Base-by-base conservation (phyloP, 768 basidiomycete genomes). In the Arthromyces matolae region DNA sequence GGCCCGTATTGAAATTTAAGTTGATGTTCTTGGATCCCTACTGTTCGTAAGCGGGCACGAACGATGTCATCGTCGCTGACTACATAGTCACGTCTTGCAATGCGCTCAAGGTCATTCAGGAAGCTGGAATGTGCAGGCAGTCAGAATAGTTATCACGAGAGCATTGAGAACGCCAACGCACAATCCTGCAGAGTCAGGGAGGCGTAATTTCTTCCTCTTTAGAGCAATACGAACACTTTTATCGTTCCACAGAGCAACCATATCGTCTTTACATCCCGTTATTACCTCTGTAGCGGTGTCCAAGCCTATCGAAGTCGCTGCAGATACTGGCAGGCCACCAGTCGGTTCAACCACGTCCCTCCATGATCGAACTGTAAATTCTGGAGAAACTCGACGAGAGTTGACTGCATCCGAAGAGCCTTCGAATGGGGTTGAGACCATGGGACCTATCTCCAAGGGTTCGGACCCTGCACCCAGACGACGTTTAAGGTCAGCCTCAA, bases 41-140 rank as follows among this genome's bases (percentile, higher is more conserved):
- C 68, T 3, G 87, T 88, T 29, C 82, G 78, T 23, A 89, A 64
- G 10, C 86, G 75, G 0, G 87, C 83, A 10, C 84, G 76, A 6
- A 89, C 74, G 53, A 89, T 79, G 60, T 89, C 87, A 41, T 84
- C 79, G 59, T 89, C 86, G 2, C 77, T 78, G 16, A 85, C 86
- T 42, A 71, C 66, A 55, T 86, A 90, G 49, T 77, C 70, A 4
- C 72, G 72, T 19, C 66, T 65, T 1, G 85, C 80, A 7, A 90
- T 80, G 12, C 86, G 81, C 33, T 78, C 76, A 12, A 88, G 60
- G 50, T 86, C 79, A 55, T 84, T 75, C 53, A 90, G 63, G 63
- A 89, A 89, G 59, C 85, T 86, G 44, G 14, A 18, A 34, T 4
- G 5, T 23, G 3, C 8, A n/a, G n/a, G n/a, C n/a, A 4, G 14